Conservation (phyloP, 441 rosid species). For the Erodium moschatum region DNA sequence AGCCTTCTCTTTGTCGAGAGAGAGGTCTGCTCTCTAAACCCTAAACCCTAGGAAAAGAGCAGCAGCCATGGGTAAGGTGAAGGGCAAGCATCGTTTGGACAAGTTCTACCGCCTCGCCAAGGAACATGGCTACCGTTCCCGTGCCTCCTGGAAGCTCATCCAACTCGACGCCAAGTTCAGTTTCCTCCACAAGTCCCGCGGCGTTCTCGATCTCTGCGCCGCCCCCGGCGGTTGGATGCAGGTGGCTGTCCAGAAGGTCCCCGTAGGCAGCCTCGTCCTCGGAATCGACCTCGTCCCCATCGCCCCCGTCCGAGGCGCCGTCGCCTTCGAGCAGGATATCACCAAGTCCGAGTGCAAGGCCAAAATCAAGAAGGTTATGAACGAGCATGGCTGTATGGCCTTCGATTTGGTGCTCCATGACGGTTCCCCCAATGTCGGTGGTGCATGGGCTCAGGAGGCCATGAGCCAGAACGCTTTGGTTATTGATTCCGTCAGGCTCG, state of each 20-base stretch:
- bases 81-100: conserved; percentile 77
- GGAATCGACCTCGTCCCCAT: conserved; percentile 75
- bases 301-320: conserved; percentile 56
- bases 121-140: conserved; percentile 86
- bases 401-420: conserved; percentile 76
- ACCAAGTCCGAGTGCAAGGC: conserved; percentile 60
- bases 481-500: conserved; percentile 69
- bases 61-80: conserved; percentile 56
- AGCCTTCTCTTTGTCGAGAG: no score
- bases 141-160: conserved; percentile 81
- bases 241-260: conserved; percentile 69
- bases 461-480: conserved; percentile 78
- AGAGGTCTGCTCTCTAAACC: not conserved
- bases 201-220: conserved; percentile 88
- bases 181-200: conserved; percentile 54
- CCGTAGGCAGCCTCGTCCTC: conserved; percentile 77
- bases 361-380: conserved; percentile 52
- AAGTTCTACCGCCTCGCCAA: conserved; percentile 68
- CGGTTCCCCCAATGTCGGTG: conserved; percentile 88
- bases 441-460: conserved; percentile 84
- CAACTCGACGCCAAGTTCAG: conserved; percentile 65
- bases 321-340: conserved; percentile 67
- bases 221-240: conserved; percentile 98
- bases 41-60: not conserved
- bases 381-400: conserved; percentile 45